Evolutionary conservation across 192 early-diverging fungal species (phyloP).

Genomic region (Backusella psychrophila): DNA sequence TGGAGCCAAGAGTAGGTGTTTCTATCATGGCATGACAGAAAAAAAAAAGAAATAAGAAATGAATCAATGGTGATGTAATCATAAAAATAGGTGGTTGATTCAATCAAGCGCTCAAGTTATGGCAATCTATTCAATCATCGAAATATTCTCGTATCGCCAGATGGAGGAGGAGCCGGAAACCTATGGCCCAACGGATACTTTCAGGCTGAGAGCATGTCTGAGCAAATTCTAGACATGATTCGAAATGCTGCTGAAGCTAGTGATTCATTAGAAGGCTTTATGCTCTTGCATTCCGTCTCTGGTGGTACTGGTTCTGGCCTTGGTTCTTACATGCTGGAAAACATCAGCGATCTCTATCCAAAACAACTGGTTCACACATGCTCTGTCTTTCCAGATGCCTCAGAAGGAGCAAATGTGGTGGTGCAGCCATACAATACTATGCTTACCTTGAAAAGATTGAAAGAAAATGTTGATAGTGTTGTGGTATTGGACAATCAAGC

Average conservation of each 20-base stretch:
- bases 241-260: constrained; percentile 92
- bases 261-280: constrained; percentile 95
- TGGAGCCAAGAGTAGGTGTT: constrained; percentile 84
- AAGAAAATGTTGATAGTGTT: constrained; percentile 92
- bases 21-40: no score
- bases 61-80: background rate
- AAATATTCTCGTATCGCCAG: constrained; percentile 88
- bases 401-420: constrained; percentile 90
- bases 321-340: constrained; percentile 89
- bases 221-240: constrained; percentile 95
- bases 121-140: constrained; percentile 96
- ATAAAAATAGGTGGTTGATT: constrained; percentile 75
- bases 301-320: constrained; percentile 97
- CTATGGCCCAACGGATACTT: constrained; percentile 93
- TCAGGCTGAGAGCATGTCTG: constrained; percentile 81
- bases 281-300: constrained; percentile 93
- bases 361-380: constrained; percentile 98
- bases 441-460: constrained; percentile 87
- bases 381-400: constrained; percentile 95
- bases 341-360: constrained; percentile 91
- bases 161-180: constrained; percentile 97
- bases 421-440: constrained; percentile 99
- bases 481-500: constrained; percentile 97
- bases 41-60: background rate
- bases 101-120: constrained; percentile 80